A percentile compares a stretch with the other conserved stretches of the same genome.
Conservation (phyloP, 2,329 filamentous ascomycete genomes). For the Stachybotrys echinatus region DNA sequence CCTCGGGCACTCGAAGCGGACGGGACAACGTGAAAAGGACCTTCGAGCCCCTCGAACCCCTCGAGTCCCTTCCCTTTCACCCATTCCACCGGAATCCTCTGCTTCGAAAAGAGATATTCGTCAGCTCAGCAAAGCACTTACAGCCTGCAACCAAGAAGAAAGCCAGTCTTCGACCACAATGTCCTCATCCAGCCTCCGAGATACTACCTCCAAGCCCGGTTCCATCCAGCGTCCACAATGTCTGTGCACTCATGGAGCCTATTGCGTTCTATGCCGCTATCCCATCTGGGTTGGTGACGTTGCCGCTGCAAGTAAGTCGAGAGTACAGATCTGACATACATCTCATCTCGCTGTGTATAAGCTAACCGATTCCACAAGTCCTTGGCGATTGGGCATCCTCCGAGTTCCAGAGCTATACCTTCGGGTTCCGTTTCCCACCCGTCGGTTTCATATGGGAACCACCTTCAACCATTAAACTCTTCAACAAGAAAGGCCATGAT, state of each 20-base stretch:
- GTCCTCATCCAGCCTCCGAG: not conserved
- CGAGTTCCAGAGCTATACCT: not conserved
- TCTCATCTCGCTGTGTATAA: not conserved
- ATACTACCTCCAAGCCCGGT: not conserved
- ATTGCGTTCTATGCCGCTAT: conserved; percentile 1
- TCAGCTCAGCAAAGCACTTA: not conserved
- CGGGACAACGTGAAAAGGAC: not conserved
- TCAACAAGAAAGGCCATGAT: not conserved
- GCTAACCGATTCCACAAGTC: not conserved
- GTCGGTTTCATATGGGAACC: not conserved
- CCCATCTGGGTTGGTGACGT: not conserved
- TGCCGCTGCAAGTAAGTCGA: not conserved
- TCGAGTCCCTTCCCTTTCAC: too few relatives aligned
- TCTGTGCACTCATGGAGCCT: not conserved
- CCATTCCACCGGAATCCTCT: too few relatives aligned
- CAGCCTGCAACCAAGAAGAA: not conserved
- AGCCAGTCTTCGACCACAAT: not conserved
- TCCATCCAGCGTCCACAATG: not conserved
- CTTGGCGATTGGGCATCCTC: not conserved
- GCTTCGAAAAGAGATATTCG: not conserved
- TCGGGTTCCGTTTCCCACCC: not conserved
- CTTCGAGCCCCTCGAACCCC: not conserved
- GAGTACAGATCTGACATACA: too few relatives aligned
- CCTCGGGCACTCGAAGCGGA: too few relatives aligned
- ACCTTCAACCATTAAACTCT: not conserved